Base-by-base conservation (phyloP, 1,284 basidiomycete species). In the Megacollybia platyphylla region DNA sequence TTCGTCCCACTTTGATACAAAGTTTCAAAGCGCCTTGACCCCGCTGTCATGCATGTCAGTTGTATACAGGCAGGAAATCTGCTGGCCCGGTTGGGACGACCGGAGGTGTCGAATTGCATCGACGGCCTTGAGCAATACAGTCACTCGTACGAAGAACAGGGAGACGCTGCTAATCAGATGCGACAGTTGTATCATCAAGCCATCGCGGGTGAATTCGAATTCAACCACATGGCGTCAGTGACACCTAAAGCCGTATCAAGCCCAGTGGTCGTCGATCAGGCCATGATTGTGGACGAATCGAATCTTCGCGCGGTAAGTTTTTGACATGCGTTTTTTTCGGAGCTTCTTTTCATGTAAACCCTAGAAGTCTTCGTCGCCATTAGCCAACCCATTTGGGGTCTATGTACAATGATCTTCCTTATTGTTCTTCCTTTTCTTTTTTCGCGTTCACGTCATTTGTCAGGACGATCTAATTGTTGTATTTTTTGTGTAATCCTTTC, bases 71-170 rank as follows among this genome's bases (percentile, higher is more conserved):
- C 88, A 0, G 89, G 89, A 9, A 75, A 71, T 41, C 66, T 88
- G n/a, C 73, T 93, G 42, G 89, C 87, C 2, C 71, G 78, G n/a
- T 64, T 84, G 27, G 87, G 82, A 4, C 76, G 85, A 15, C 77
- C 78, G 3, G 91, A 94, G 61, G 84, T 86, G 18, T 62, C 71
- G 44, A 82, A 83, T 52, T 91, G 89, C 56, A 80, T 93, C 51
- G 75, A 71, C 7, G 92, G 85, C 4, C 68, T 96, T 36, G 73
- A 85, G 52, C 92, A 96, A 61, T 93, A 93, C 57, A 83, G 79
- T 52, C 74, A 79, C 52, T 81, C 84, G 13, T 87, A 87, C 52
- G 89, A 90, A 54, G 87, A 91, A 54, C 81, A 86, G 39, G 84
- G 79, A 43, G 84, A 87, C 27, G 76, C 84, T 51, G 84, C 87